Base-by-base conservation (phyloP, 2,329 filamentous ascomycete genomes). In the Ceratocystis papillata region DNA sequence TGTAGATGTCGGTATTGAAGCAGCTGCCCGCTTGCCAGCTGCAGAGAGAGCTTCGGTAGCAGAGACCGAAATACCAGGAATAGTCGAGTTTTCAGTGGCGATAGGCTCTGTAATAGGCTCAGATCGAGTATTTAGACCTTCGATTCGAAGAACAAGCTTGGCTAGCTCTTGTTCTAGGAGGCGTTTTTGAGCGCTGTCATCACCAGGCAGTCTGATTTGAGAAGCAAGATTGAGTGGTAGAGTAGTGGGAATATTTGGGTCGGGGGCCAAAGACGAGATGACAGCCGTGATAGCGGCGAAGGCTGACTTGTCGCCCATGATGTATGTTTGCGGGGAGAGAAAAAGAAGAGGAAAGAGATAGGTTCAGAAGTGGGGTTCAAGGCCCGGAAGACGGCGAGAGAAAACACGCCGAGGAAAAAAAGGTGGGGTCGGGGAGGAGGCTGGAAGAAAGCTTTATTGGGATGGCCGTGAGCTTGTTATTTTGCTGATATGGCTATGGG, bases 61-160 rank as follows among this genome's bases (percentile, higher is more conserved):
- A 77, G 94, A 90, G 74, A 87, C 91, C 61, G 91, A 90, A 8
- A 90, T 94, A 73, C 92, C 87, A 71, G 90, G 90, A 71, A 92
- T 82, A 66, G 81, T 17, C 10, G n/a, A 45, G 63, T 6, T 55
- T 50, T 10, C 20, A 22, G 50, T 5, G 44, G 63, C 15, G 37
- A 45, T 37, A 17, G 48, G 22, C 15, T 55, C 28, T 62, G 78
- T 70, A 81, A 80, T 67, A 81, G 75, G 67, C 72, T 82, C 83
- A 70, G 89, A 87, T 77, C 87, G 87, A 71, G 85, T 84, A 79
- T 97, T 92, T 71, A 97, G 84, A 70, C 87, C 85, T 70, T 91
- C 88, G 70, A 97, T 85, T 70, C 94, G 83, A 69, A 86, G 78
- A 68, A 87, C 83, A 69, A 97, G 83, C 66, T 89, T 87, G 63